Evolutionary conservation across 108 stramenopile species (phyloP), one percentile per base, ranked within the genome.

Genomic region (Parietichytrium sp.): DNA sequence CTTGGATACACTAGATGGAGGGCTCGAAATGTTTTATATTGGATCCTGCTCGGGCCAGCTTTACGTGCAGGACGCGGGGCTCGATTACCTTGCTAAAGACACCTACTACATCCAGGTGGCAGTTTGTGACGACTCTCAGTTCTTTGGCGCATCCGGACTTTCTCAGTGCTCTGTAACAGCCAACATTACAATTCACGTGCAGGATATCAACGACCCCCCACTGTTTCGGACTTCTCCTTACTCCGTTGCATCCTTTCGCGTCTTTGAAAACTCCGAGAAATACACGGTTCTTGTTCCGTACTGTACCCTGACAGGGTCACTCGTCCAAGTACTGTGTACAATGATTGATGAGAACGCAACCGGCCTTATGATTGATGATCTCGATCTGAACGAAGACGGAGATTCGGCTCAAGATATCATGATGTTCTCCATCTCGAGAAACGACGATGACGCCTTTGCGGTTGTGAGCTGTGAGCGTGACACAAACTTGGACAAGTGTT

Each of bases 31-130:
- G 61, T 72, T 72, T 42, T 72, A 72, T 42, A 72, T 72, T 72
- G 61, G 61, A 18, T 72, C 61, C 10, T 72, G 61, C 42, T 72
- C 61, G 6, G 61, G 61, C 20, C 61, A 72, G 61, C 61, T 72
- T 7, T 72, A 72, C 42, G 61, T 72, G 29, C 33, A 18, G 10
- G 20, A 72, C 42, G 23, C 20, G 6, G 42, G 42, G 6, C 61
- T 72, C 42, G 61, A 72, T 25, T 72, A 72, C 33, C 36, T 72
- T 42, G 2, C 61, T 42, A 72, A 72, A 72, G 25, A 72, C 3
- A 72, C 20, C 1, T 72, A 72, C 20, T 6, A 72, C 6, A n/a
- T 72, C 15, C 38, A 45, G 0, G 20, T 72, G 10, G 38, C 38
- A 8, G 61, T 72, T 25, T 72, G 61, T 25, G 61, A 72, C 3